Conservation (phyloP, 2,329 filamentous ascomycete species). For the Aureobasidium zeae region DNA sequence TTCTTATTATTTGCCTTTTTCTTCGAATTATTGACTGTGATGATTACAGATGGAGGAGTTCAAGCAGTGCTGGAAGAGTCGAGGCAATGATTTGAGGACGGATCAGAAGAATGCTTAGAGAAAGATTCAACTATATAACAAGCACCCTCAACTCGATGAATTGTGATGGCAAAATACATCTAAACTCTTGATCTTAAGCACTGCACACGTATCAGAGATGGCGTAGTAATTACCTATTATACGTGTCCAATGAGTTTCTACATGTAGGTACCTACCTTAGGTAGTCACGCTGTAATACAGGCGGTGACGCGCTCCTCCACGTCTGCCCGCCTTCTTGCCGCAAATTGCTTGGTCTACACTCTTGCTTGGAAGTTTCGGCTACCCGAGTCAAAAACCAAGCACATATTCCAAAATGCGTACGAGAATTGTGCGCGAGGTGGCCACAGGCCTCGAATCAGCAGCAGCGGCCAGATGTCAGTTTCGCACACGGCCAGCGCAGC, state of each 20-base stretch:
- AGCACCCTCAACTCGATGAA: background rate
- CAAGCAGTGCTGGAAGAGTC: slow-evolving; percentile 79
- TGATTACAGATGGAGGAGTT: slow-evolving; percentile 72
- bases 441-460: slow-evolving; percentile 5
- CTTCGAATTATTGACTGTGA: background rate
- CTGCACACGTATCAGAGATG: no score
- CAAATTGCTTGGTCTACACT: background rate
- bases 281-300: no score
- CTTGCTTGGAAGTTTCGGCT: background rate
- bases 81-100: slow-evolving; percentile 79
- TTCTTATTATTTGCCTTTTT: slow-evolving; percentile 6
- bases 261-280: no score
- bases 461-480: background rate
- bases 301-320: no score
- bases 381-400: background rate
- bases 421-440: slow-evolving; percentile 7
- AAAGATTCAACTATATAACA: background rate
- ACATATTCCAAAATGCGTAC: slow-evolving; percentile 1
- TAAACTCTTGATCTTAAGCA: no score
- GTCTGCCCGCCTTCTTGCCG: no score
- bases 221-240: no score
- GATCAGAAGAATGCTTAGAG: slow-evolving; percentile 57
- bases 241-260: no score
- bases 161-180: no score
- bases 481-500: slow-evolving; percentile 6